These are phyloP conservation scores for Carex kokanica DNA, from an alignment of 176 grass and related monocot genomes.

Conservation along the genomic window DNA sequence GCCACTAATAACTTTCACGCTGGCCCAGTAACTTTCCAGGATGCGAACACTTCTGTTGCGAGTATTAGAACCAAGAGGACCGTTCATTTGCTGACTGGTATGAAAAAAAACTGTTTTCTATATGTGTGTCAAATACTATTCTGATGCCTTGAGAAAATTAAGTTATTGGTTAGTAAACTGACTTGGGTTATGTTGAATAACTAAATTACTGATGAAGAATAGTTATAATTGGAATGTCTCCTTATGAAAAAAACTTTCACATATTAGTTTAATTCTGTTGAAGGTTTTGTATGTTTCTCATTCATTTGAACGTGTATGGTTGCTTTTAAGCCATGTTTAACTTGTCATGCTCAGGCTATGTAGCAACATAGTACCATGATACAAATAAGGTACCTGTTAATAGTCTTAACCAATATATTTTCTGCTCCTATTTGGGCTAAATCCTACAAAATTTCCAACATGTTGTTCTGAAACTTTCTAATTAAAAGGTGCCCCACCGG, in stretches of 20 bases:
- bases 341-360: not conserved
- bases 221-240: not conserved
- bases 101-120: too few relatives aligned
- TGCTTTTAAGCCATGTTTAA: not conserved
- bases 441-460: not conserved
- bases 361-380: not conserved
- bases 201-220: not conserved
- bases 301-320: not conserved
- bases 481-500: conserved; percentile 60
- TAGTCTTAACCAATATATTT: too few relatives aligned
- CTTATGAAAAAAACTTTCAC: not conserved
- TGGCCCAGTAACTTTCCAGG: conserved; percentile 13
- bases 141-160: not conserved
- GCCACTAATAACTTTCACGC: conserved; percentile 59
- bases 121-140: too few relatives aligned
- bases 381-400: too few relatives aligned
- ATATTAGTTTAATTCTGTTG: not conserved
- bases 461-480: not conserved
- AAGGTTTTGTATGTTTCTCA: not conserved
- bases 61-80: conserved; percentile 63
- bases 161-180: not conserved
- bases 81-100: too few relatives aligned
- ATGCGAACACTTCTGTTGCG: conserved; percentile 61
- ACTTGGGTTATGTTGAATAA: not conserved
- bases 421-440: too few relatives aligned